Percentiles rank a stretch among this genome's conserved stretches.
Conservation (phyloP, 768 basidiomycete species). For the Cyathus striatus region DNA sequence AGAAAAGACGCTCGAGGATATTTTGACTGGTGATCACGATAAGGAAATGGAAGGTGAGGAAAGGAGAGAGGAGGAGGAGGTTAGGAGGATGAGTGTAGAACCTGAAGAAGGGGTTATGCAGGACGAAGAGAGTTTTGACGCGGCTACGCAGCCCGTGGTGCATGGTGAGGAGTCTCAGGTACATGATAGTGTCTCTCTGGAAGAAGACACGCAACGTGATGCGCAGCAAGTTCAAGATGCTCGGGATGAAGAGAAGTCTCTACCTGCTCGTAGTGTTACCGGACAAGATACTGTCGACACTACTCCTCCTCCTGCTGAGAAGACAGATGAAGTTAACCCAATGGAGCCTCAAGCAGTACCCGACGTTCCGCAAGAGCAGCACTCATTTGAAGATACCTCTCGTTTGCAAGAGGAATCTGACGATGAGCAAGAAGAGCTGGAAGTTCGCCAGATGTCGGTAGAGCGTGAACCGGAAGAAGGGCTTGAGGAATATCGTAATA, state of each 20-base stretch:
- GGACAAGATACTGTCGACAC: not conserved
- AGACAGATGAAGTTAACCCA: not conserved
- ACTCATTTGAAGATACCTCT: too few species aligned
- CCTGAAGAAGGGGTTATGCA: conserved; percentile 13
- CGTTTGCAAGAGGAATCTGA: too few species aligned
- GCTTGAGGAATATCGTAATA: conserved; percentile 7
- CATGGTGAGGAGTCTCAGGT: too few species aligned
- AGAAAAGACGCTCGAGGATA: conserved; percentile 14
- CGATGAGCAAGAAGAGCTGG: conserved; percentile 18
- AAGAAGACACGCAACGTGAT: not conserved
- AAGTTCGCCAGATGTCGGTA: conserved; percentile 14
- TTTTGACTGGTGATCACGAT: too few species aligned
- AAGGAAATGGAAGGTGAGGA: too few species aligned
- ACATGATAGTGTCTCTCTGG: conserved; percentile 4
- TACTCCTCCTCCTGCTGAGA: not conserved
- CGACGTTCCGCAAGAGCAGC: too few species aligned
- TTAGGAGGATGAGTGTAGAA: conserved; percentile 11
- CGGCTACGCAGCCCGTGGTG: too few species aligned
- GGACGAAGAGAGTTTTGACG: conserved; percentile 26
- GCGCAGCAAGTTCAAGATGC: not conserved
- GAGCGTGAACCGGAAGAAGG: conserved; percentile 12
- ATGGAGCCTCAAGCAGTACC: not conserved
- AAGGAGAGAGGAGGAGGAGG: conserved; percentile 17
- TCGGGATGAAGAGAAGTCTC: not conserved
- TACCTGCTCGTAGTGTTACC: not conserved